A percentile compares a stretch with the other conserved stretches of the same genome.
These are phyloP conservation scores for Vanderwaltozyma yarrowii DNA, from an alignment of 805 yeast species.

Conservation along the genomic window DNA sequence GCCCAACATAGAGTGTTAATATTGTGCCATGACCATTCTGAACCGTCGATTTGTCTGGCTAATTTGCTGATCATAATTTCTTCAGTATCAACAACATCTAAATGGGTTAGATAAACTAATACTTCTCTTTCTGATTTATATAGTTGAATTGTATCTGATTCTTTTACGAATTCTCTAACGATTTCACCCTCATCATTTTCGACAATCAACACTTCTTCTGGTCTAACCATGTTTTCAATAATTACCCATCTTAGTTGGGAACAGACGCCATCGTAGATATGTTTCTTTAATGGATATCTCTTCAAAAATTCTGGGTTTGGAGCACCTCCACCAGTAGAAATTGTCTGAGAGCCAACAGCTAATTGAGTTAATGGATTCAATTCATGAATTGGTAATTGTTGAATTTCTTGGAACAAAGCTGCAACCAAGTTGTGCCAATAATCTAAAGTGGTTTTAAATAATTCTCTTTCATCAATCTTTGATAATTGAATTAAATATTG, in stretches of 20 bases:
- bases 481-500: constrained; percentile 76
- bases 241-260: constrained; percentile 84
- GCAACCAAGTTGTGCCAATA: constrained; percentile 88
- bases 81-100: constrained; percentile 90
- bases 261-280: constrained; percentile 66
- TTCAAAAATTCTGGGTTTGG: constrained; percentile 71
- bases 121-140: constrained; percentile 96
- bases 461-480: constrained; percentile 87
- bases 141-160: constrained; percentile 90
- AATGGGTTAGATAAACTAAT: constrained; percentile 86
- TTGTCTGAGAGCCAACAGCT: constrained; percentile 29
- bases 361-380: constrained; percentile 70
- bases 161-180: constrained; percentile 93
- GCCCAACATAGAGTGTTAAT: constrained; percentile 99
- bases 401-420: constrained; percentile 76
- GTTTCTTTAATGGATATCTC: constrained; percentile 77
- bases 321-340: constrained; percentile 60
- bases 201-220: constrained; percentile 93
- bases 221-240: constrained; percentile 95
- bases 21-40: constrained; percentile 99
- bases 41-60: constrained; percentile 86
- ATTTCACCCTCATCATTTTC: constrained; percentile 99
- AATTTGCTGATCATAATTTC: constrained; percentile 86
- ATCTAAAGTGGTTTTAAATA: constrained; percentile 90
- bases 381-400: constrained; percentile 62